A percentile compares a stretch with the other conserved stretches of the same genome.
phyloP scores from a whole-genome alignment of 2,329 filamentous ascomycete genomes.

The Pseudocercospora cruenta region DNA sequence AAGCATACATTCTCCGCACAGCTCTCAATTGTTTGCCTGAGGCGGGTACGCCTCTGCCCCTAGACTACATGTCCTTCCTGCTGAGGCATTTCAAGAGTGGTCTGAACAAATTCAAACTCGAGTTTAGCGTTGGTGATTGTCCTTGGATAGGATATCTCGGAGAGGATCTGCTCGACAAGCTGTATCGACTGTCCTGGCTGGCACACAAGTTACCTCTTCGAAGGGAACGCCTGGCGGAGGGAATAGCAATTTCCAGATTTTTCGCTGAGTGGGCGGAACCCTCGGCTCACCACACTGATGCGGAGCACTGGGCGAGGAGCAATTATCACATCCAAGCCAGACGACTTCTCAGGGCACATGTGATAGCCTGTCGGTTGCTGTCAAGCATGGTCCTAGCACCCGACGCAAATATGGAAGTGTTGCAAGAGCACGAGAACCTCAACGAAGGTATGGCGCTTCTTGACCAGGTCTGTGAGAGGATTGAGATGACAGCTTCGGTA shows the following conservation, averaged over 20 bases:
- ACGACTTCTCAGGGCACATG: background rate
- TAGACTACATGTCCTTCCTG: slow-evolving; percentile 4
- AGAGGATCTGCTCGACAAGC: background rate
- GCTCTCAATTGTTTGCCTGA: slow-evolving; percentile 25
- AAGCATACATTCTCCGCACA: slow-evolving; percentile 29
- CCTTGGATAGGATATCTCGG: slow-evolving; percentile 7
- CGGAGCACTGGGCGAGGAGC: background rate
- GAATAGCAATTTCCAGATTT: slow-evolving; percentile 1
- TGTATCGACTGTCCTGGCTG: slow-evolving; percentile 10
- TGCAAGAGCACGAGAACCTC: background rate
- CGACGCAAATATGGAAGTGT: background rate
- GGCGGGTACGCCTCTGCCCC: slow-evolving; percentile 17
- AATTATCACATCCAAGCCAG: background rate
- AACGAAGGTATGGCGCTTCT: background rate
- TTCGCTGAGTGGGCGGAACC: background rate
- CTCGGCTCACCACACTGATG: background rate
- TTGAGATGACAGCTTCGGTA: background rate
- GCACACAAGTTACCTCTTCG: slow-evolving; percentile 6
- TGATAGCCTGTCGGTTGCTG: background rate
- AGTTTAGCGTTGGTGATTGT: background rate
- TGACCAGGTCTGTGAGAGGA: background rate
- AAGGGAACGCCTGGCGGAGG: background rate
- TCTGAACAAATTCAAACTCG: background rate
- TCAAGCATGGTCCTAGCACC: background rate
- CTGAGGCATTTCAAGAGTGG: background rate